A percentile compares a stretch with the other conserved stretches of the same genome.
Evolutionary conservation across 2,329 filamentous ascomycete species (phyloP).

Genomic region (Alternaria tenuissima): DNA sequence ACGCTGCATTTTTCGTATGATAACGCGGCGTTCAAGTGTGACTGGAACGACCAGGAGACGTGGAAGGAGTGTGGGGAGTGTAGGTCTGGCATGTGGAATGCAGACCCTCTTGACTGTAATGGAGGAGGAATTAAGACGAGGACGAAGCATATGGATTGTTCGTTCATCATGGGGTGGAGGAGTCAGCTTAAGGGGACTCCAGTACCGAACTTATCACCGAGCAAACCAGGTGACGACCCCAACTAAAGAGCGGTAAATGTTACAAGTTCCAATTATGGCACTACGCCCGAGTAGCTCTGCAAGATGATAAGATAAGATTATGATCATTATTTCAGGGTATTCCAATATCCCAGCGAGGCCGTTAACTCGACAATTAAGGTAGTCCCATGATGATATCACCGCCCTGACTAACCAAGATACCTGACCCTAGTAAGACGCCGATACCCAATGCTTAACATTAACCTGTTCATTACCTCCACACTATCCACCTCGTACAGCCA

Average conservation of each 20-base stretch:
- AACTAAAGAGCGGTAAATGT: neutral
- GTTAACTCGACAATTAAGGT: neutral
- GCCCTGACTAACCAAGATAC: neutral
- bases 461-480: neutral
- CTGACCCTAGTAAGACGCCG: neutral
- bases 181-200: constrained; percentile 1
- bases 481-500: neutral
- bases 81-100: constrained; percentile 17
- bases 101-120: neutral
- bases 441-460: neutral
- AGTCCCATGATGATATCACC: neutral
- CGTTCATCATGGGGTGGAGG: constrained; percentile 19
- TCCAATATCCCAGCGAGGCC: neutral
- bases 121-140: neutral
- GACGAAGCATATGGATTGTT: constrained; percentile 22
- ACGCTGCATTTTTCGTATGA: constrained; percentile 16
- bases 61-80: constrained; percentile 31
- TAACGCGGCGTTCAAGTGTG: constrained; percentile 11
- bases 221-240: neutral
- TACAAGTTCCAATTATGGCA: too few species aligned
- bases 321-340: neutral
- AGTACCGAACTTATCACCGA: neutral
- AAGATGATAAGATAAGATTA: neutral
- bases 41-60: constrained; percentile 23
- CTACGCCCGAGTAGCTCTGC: neutral